Evolutionary conservation across 202 grass and related monocot species (phyloP).

Genomic region (Carex arenaria): DNA sequence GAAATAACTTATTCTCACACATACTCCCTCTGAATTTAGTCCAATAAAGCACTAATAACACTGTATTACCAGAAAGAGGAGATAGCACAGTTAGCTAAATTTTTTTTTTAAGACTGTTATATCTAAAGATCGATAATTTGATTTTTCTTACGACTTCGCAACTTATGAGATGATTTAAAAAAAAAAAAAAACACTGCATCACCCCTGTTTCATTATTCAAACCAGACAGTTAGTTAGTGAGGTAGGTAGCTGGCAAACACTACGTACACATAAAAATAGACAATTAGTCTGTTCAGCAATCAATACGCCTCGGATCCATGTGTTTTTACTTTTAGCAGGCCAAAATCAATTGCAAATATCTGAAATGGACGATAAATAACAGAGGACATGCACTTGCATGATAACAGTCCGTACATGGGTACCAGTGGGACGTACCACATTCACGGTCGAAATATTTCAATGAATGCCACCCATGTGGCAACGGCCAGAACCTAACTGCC

Average conservation of each 20-base stretch:
- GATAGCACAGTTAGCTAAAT: no score
- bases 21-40: no score
- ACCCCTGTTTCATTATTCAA: neutral
- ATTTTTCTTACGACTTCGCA: no score
- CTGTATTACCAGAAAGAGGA: no score
- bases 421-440: conserved; percentile 32
- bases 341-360: neutral
- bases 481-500: conserved; percentile 16
- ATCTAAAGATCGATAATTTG: no score
- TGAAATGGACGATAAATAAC: neutral
- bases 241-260: neutral
- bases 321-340: neutral
- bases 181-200: no score
- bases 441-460: conserved; percentile 7
- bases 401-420: conserved; percentile 32
- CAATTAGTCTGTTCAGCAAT: neutral
- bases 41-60: no score
- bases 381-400: neutral
- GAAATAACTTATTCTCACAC: neutral
- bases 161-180: no score
- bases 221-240: no score
- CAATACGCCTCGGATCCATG: neutral
- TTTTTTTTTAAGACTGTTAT: no score
- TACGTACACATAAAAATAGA: neutral
- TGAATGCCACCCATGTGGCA: conserved; percentile 17